Evolutionary conservation across 192 early-diverging fungal species (phyloP), one percentile per base, ranked within the genome.

Genomic region (Rhizophagus sp.): DNA sequence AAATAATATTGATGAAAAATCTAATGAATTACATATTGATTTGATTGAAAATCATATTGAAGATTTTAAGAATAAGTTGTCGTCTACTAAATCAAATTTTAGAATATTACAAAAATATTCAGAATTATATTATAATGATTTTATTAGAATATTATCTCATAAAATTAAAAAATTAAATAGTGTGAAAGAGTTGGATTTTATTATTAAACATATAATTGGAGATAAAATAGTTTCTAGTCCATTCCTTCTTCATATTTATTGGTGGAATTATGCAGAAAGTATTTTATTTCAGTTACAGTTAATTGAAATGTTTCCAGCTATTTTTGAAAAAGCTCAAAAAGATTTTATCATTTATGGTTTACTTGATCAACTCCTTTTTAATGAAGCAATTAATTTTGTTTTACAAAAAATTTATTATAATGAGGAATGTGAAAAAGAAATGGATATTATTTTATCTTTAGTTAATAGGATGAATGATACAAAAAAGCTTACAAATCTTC

Each of bases 41-140:
- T 19, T 22, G 52, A 6, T 57, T 17, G 52, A 57, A 22, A 17
- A 57, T 22, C 52, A 57, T 19, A 57, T 57, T n/a, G 52, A 57
- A 57, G 19, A 22, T 0, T 57, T 57, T n/a, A 22, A 57, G 5
- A 57, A 57, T 19, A 57, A 57, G 5, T 57, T 57, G 6, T 22
- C 0, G 4, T 57, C 19, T 6, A 7, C 17, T 22, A 19, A 57
- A 22, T 17, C 19, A 57, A 22, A 57, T 57, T 57, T 57, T 57
- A 17, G 22, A 7, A 17, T 22, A 5, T 22, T 57, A 57, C 52
- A 57, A 22, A 57, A 17, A 22, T 19, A 57, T n/a, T 57, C 52
- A 57, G 52, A 57, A 57, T 57, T 57, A 57, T 57, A 57, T 57
- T 57, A 57, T 57, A 57, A 57, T 57, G 52, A 57, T 57, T 57